phyloP scores from a whole-genome alignment of 441 rosid genomes.

The Gossypium lobatum region DNA sequence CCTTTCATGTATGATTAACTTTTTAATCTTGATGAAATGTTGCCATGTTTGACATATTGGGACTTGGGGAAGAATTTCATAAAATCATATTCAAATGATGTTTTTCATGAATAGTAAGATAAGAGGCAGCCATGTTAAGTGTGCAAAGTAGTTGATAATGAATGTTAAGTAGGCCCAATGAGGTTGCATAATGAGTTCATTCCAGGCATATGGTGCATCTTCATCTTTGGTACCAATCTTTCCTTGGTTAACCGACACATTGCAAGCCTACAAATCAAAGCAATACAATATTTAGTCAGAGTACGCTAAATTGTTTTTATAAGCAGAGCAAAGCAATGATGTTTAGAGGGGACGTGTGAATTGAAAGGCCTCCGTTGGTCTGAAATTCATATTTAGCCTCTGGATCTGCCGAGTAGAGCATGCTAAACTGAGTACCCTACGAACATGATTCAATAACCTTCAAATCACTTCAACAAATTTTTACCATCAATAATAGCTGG shows the following conservation, averaged over 20 bases:
- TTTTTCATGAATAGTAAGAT: not conserved
- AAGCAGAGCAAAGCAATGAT: too few species aligned
- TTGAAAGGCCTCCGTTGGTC: constrained; percentile 31
- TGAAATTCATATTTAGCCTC: constrained; percentile 6
- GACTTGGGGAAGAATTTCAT: not conserved
- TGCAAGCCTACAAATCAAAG: too few species aligned
- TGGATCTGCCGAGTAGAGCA: constrained; percentile 37
- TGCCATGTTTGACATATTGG: not conserved
- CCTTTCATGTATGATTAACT: not conserved
- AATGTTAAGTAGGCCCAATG: not conserved
- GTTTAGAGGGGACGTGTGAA: constrained; percentile 34
- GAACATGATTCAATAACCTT: constrained; percentile 43
- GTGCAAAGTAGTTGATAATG: not conserved
- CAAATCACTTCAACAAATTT: constrained; percentile 22
- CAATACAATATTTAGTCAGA: too few species aligned
- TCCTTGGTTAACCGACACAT: constrained; percentile 25
- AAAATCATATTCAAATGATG: not conserved
- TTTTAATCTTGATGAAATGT: not conserved
- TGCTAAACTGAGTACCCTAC: constrained; percentile 54
- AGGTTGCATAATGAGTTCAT: constrained; percentile 30
- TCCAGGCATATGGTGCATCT: constrained; percentile 55
- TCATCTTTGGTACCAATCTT: constrained; percentile 31
- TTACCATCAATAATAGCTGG: constrained; percentile 11
- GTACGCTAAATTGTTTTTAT: too few species aligned
- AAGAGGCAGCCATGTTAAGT: not conserved